A percentile compares a stretch with the other conserved stretches of the same genome.
These are phyloP conservation scores for Colletotrichum somersetense DNA, from an alignment of 2,329 filamentous ascomycete species.

Conservation along the genomic window DNA sequence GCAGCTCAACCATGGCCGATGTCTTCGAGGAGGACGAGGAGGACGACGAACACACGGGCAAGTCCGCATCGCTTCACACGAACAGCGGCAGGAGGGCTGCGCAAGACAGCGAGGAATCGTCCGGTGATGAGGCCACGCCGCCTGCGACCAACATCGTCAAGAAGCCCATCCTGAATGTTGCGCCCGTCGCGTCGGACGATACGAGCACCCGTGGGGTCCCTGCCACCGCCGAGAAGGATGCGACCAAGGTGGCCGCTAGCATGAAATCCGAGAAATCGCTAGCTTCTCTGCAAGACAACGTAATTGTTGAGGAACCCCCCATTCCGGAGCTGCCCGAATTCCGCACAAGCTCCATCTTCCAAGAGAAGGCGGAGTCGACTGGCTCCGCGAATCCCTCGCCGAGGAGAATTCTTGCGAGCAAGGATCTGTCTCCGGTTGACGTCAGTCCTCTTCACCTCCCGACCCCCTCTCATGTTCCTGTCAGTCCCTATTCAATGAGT, in stretches of 20 bases:
- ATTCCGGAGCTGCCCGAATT: constrained; percentile 52
- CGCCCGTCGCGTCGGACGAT: constrained; percentile 3
- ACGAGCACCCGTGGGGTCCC: constrained; percentile 48
- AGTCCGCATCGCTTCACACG: constrained; percentile 43
- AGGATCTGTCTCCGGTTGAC: constrained; percentile 65
- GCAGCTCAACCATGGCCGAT: constrained; percentile 83
- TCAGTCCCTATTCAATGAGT: constrained; percentile 75
- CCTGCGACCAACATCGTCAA: constrained; percentile 46
- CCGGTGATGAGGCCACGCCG: constrained; percentile 51
- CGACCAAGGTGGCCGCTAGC: constrained; percentile 51
- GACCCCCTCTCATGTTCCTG: constrained; percentile 60
- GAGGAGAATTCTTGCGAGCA: constrained; percentile 54
- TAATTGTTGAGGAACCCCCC: constrained; percentile 62
- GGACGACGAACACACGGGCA: constrained; percentile 63
- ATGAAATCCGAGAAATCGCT: constrained; percentile 63
- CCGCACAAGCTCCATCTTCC: constrained; percentile 53
- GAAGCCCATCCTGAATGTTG: constrained; percentile 44
- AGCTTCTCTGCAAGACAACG: constrained; percentile 65
- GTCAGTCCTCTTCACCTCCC: constrained; percentile 61
- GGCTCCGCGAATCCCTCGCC: constrained; percentile 62
- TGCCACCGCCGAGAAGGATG: constrained; percentile 63
- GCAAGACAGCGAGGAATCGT: constrained; percentile 22
- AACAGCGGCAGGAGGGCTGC: constrained; percentile 11
- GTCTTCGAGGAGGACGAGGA: constrained; percentile 90
- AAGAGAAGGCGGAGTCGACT: constrained; percentile 51